Evolutionary conservation across 202 grass and related monocot species (phyloP).

Genomic region (Dendrocalamus latiflorus): DNA sequence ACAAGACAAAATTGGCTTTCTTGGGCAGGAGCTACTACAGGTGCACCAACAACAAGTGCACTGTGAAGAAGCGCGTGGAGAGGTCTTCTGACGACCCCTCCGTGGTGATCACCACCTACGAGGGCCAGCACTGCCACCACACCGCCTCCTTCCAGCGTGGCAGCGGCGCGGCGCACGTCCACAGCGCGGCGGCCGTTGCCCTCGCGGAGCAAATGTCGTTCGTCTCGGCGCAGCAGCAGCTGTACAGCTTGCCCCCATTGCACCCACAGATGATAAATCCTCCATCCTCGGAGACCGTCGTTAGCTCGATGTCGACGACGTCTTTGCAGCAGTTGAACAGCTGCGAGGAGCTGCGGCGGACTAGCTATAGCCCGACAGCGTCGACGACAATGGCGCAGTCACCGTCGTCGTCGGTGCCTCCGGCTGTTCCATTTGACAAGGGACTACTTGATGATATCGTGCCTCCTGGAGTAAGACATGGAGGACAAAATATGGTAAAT

Average conservation of each 20-base stretch:
- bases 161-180: constrained; percentile 11
- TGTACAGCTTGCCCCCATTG: constrained; percentile 26
- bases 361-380: not conserved
- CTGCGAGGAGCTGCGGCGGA: not conserved
- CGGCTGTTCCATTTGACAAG: constrained; percentile 24
- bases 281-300: not conserved
- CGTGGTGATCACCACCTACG: constrained; percentile 91
- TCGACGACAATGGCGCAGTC: not conserved
- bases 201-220: constrained; percentile 52
- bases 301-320: not conserved
- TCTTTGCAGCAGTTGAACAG: constrained; percentile 23
- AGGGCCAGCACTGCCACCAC: constrained; percentile 89
- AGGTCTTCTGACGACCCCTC: constrained; percentile 59
- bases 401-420: not conserved
- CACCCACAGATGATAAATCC: constrained; percentile 18
- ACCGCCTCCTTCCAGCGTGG: constrained; percentile 48
- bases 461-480: constrained; percentile 62
- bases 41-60: constrained; percentile 86
- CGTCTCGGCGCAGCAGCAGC: constrained; percentile 25
- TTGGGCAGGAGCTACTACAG: constrained; percentile 83
- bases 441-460: constrained; percentile 88
- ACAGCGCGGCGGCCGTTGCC: constrained; percentile 29
- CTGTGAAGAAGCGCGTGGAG: constrained; percentile 91
- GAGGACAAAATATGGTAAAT: constrained; percentile 33
- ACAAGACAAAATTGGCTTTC: not conserved